phyloP scores from a whole-genome alignment of 441 rosid genomes.

The Flueggea neowawraea region DNA sequence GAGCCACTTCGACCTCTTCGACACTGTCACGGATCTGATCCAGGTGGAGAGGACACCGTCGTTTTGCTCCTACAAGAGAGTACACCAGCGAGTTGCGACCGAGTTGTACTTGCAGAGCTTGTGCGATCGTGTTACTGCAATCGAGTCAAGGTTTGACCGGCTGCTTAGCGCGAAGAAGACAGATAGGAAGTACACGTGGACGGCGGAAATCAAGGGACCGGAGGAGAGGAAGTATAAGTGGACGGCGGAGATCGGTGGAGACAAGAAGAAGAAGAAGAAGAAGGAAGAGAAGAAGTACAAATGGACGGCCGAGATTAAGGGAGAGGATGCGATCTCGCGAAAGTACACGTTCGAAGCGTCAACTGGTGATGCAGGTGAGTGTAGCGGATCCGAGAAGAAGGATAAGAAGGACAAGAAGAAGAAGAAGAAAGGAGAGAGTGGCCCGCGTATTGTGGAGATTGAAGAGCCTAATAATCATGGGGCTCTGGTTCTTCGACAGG shows the following conservation, averaged over 20 bases:
- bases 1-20: constrained; percentile 41
- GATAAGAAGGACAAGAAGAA: no score
- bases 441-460: constrained; percentile 63
- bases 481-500: constrained; percentile 57
- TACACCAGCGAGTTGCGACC: constrained; percentile 35
- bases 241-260: constrained; percentile 55
- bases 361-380: constrained; percentile 34
- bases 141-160: constrained; percentile 68
- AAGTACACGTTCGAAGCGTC: constrained; percentile 59
- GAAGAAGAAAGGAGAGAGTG: constrained; percentile 30
- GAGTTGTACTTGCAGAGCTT: constrained; percentile 45
- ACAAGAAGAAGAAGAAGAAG: no score
- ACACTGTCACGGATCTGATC: constrained; percentile 59
- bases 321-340: constrained; percentile 40
- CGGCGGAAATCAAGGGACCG: constrained; percentile 69
- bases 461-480: constrained; percentile 53
- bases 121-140: constrained; percentile 53
- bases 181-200: constrained; percentile 71
- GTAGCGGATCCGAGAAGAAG: constrained; percentile 37
- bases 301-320: constrained; percentile 78
- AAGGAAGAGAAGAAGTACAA: constrained; percentile 50
- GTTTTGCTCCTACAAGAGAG: constrained; percentile 44
- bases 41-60: constrained; percentile 42
- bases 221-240: constrained; percentile 69
- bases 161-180: constrained; percentile 29